Evolutionary conservation across 2,329 filamentous ascomycete genomes (phyloP).

Genomic region (Mollisiaceae sp.): DNA sequence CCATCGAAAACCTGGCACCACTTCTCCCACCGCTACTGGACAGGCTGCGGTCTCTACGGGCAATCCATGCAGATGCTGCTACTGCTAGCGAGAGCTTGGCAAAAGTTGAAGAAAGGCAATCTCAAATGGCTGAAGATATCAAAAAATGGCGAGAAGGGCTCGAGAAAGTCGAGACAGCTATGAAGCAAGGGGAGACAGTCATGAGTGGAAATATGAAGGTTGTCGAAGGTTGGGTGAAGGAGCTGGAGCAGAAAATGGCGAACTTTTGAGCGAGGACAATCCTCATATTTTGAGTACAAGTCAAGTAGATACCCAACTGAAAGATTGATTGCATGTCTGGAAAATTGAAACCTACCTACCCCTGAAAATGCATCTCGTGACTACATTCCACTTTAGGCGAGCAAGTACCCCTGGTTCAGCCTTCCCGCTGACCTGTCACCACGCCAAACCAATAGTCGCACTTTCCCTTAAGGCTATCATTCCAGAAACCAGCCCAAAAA

Average conservation of each 20-base stretch:
- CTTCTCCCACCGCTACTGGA: slow-evolving; percentile 86
- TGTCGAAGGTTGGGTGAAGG: slow-evolving; percentile 89
- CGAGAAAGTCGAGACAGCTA: slow-evolving; percentile 75
- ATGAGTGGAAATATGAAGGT: slow-evolving; percentile 81
- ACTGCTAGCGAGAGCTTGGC: slow-evolving; percentile 78
- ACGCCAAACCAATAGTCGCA: slow-evolving; percentile 1
- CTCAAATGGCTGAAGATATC: slow-evolving; percentile 82
- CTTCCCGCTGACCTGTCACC: slow-evolving; percentile 5
- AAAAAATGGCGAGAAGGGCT: slow-evolving; percentile 84
- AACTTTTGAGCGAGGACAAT: slow-evolving; percentile 43
- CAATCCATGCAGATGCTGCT: slow-evolving; percentile 86
- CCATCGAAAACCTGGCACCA: slow-evolving; percentile 85
- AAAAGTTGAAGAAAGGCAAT: slow-evolving; percentile 78
- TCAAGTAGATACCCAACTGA: slow-evolving; percentile 38
- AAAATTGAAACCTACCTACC: not conserved
- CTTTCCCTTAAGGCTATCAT: slow-evolving; percentile 9
- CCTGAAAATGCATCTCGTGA: slow-evolving; percentile 16
- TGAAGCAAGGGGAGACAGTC: slow-evolving; percentile 70
- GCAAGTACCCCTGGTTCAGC: slow-evolving; percentile 14
- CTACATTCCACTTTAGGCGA: slow-evolving; percentile 13
- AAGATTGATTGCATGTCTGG: slow-evolving; percentile 20
- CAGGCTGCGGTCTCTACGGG: slow-evolving; percentile 79
- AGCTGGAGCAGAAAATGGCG: slow-evolving; percentile 78
- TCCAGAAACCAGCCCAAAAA: not conserved
- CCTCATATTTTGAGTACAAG: slow-evolving; percentile 7